These are phyloP conservation scores for Pouteria campechiana DNA, from an alignment of 179 eudicot genomes.

Conservation along the genomic window DNA sequence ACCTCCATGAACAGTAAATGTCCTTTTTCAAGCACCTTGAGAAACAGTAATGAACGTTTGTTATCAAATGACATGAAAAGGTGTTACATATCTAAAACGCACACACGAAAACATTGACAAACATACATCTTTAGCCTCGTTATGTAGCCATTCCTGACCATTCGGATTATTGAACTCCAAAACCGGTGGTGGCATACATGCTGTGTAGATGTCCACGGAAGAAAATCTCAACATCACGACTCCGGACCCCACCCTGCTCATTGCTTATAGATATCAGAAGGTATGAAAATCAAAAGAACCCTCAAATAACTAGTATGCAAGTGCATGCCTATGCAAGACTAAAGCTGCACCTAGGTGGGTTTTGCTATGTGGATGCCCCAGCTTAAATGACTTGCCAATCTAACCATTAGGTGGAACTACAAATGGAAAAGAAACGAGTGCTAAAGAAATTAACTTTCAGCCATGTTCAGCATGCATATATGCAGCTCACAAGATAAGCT, in stretches of 20 bases:
- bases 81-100: neutral
- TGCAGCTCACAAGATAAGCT: too few species aligned
- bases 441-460: too few species aligned
- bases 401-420: too few species aligned
- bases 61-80: neutral
- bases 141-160: slow-evolving; percentile 44
- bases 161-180: slow-evolving; percentile 44
- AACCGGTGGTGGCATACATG: slow-evolving; percentile 66
- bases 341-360: too few species aligned
- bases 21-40: slow-evolving; percentile 56
- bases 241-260: slow-evolving; percentile 77
- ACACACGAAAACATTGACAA: slow-evolving; percentile 1
- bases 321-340: too few species aligned
- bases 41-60: slow-evolving; percentile 1
- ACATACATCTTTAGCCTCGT: slow-evolving; percentile 50
- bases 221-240: slow-evolving; percentile 87
- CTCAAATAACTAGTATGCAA: too few species aligned
- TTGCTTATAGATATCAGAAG: neutral
- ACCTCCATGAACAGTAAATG: slow-evolving; percentile 44
- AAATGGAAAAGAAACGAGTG: too few species aligned
- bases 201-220: slow-evolving; percentile 49
- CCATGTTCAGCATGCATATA: too few species aligned
- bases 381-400: too few species aligned
- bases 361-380: too few species aligned
- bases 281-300: neutral